Percentiles rank a stretch among this genome's conserved stretches.
Conservation (phyloP, 23 red algal species). For the Gracilaria gracilis region DNA sequence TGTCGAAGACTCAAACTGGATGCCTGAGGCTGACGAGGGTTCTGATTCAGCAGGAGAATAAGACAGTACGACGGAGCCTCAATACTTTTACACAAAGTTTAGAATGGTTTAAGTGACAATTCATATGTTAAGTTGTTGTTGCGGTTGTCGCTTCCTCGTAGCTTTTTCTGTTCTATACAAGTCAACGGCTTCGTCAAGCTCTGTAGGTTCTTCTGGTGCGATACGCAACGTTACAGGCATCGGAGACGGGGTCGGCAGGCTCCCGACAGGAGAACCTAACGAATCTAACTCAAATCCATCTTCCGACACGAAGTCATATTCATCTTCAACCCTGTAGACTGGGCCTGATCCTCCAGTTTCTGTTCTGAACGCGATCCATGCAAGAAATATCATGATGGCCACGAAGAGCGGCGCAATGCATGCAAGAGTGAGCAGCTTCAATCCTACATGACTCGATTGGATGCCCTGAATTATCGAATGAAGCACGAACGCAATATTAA, state of each 20-base stretch:
- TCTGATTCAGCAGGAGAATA: conserved; percentile 16
- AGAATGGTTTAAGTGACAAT: not conserved
- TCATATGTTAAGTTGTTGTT: not conserved
- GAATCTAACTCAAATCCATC: conserved; percentile 61
- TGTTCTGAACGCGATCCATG: conserved; percentile 67
- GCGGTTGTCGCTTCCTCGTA: not conserved
- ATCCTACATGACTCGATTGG: conserved; percentile 17
- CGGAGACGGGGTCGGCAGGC: conserved; percentile 49
- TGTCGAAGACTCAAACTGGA: not conserved
- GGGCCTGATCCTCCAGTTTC: conserved; percentile 57
- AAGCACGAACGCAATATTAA: conserved; percentile 79
- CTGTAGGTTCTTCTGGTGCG: not conserved
- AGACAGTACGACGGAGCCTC: not conserved
- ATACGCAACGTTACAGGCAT: not conserved
- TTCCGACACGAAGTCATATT: conserved; percentile 38
- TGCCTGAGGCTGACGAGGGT: not conserved
- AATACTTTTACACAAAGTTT: conserved; percentile 42
- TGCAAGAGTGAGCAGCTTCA: conserved; percentile 33
- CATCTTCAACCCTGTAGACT: conserved; percentile 70
- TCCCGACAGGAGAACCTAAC: conserved; percentile 61
- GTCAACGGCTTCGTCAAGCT: conserved; percentile 53
- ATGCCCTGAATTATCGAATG: conserved; percentile 45
- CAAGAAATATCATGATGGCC: conserved; percentile 60
- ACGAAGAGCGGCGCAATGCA: conserved; percentile 41
- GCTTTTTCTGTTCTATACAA: conserved; percentile 30